Percentiles rank a stretch among this genome's conserved stretches.
Evolutionary conservation across 2,329 filamentous ascomycete species (phyloP).

Genomic region (Thielaviopsis populi): DNA sequence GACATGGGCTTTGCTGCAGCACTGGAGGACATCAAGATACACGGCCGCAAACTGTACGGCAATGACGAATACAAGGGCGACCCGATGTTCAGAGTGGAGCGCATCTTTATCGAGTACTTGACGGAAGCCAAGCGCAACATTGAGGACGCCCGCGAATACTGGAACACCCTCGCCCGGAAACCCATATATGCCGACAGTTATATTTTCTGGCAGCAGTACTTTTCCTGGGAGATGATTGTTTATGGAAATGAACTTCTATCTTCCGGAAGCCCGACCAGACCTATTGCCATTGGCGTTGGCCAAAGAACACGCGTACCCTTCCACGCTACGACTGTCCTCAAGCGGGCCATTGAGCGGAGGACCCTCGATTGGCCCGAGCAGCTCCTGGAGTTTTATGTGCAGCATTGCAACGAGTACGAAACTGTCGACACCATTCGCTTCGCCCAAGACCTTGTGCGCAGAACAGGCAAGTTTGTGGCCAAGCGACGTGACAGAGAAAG

Average conservation of each 20-base stretch:
- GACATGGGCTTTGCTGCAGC: constrained; percentile 79
- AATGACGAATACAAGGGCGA: constrained; percentile 65
- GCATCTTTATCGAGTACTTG: constrained; percentile 82
- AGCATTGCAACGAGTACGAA: constrained; percentile 84
- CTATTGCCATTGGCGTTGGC: neutral
- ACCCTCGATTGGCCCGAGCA: constrained; percentile 64
- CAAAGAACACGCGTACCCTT: constrained; percentile 40
- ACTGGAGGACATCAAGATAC: constrained; percentile 70
- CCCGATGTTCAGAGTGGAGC: constrained; percentile 72
- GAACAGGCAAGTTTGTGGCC: constrained; percentile 46
- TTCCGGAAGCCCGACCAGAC: constrained; percentile 27
- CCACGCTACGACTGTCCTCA: constrained; percentile 60
- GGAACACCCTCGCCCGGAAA: constrained; percentile 53
- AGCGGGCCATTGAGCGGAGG: constrained; percentile 48
- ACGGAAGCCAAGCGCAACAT: constrained; percentile 69
- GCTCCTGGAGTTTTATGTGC: constrained; percentile 56
- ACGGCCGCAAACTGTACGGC: constrained; percentile 60
- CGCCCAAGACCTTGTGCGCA: constrained; percentile 59
- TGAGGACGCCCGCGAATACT: constrained; percentile 61
- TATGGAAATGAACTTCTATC: constrained; percentile 28
- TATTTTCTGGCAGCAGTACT: constrained; percentile 89
- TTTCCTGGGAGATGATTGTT: constrained; percentile 73
- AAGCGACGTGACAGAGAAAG: constrained; percentile 53
- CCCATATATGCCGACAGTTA: constrained; percentile 58
- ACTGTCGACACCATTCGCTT: constrained; percentile 57